A percentile compares a stretch with the other conserved stretches of the same genome.
phyloP scores from a whole-genome alignment of 2,329 filamentous ascomycete genomes.

The Trichoderma afroharzianum region DNA sequence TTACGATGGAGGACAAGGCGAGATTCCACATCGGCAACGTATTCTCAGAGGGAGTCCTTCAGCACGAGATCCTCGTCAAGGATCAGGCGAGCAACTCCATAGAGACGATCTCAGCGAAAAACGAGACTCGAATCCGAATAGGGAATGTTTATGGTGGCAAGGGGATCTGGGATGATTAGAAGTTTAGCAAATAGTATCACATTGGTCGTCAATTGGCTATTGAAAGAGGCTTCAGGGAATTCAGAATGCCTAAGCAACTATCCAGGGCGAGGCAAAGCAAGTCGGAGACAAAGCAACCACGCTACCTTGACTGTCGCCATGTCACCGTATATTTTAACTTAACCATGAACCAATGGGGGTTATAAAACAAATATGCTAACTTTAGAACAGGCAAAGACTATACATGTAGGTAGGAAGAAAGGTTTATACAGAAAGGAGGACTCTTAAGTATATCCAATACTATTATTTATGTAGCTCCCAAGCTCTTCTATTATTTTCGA shows the following conservation, averaged over 20 bases:
- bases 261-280: too few relatives aligned
- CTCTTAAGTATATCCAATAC: not conserved
- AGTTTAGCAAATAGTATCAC: not conserved
- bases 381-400: too few relatives aligned
- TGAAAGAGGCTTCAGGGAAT: too few relatives aligned
- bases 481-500: not conserved
- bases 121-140: not conserved
- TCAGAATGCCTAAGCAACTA: too few relatives aligned
- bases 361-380: too few relatives aligned
- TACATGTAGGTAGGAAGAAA: too few relatives aligned
- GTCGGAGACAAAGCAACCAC: too few relatives aligned
- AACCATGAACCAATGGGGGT: too few relatives aligned
- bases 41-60: not conserved
- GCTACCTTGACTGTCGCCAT: too few relatives aligned
- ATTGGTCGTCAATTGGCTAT: not conserved
- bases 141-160: not conserved
- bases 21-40: not conserved
- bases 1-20: not conserved
- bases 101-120: not conserved
- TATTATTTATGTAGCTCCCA: not conserved
- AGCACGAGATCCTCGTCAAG: not conserved
- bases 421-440: not conserved
- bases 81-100: not conserved
- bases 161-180: not conserved
- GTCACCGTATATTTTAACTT: too few relatives aligned